Percentiles rank a stretch among this genome's conserved stretches.
Conservation (phyloP, 148 eudicot genomes). For the Cornus controversa region DNA sequence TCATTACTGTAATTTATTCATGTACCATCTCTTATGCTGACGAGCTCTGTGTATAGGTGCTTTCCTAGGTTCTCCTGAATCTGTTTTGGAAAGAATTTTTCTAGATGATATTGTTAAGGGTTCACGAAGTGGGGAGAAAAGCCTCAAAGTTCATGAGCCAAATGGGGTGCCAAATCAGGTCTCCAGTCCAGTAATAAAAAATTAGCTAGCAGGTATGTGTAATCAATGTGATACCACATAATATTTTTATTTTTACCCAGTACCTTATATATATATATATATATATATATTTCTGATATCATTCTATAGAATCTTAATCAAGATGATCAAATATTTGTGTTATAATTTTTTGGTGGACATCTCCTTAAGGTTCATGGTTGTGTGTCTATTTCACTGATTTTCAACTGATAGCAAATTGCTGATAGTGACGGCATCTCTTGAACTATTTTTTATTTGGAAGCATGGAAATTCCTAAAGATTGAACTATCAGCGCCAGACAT, state of each 20-base stretch:
- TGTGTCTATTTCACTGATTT: constrained; percentile 3
- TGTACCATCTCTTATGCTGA: background rate
- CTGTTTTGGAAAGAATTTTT: constrained; percentile 1
- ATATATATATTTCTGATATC: no score
- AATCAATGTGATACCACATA: background rate
- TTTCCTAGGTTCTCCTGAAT: constrained; percentile 5
- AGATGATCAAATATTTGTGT: background rate
- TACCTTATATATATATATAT: background rate
- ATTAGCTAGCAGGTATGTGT: constrained; percentile 10
- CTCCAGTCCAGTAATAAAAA: constrained; percentile 15
- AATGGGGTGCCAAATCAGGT: constrained; percentile 13
- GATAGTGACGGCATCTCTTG: no score
- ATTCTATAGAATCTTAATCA: no score
- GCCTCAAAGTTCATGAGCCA: background rate
- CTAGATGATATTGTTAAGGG: background rate
- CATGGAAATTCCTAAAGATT: no score
- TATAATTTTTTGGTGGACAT: background rate
- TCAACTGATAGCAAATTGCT: no score
- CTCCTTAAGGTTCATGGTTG: background rate
- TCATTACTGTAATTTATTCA: background rate
- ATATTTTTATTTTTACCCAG: background rate
- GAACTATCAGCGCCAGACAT: no score
- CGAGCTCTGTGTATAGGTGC: constrained; percentile 3
- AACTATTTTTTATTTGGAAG: no score
- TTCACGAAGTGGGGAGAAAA: background rate